phyloP scores from a whole-genome alignment of 768 basidiomycete species.

The Tephrocybe sp. region DNA sequence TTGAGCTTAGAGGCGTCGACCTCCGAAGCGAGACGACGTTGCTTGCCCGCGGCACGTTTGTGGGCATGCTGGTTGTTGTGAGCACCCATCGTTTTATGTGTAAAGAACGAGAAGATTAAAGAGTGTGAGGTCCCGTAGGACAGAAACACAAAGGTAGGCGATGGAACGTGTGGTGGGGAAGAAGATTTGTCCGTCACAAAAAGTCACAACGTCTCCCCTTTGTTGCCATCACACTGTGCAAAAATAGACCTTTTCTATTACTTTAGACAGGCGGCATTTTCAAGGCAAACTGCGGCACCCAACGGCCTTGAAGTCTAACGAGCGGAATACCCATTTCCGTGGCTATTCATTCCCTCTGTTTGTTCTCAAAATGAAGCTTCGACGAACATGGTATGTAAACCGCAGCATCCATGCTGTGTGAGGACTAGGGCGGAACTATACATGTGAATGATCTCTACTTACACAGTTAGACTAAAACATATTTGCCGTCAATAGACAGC shows the following conservation, averaged over 20 bases:
- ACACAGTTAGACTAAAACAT: too few relatives aligned
- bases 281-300: too few relatives aligned
- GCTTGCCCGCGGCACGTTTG: slow-evolving; percentile 18
- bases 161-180: slow-evolving; percentile 2
- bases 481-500: too few relatives aligned
- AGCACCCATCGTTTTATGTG: slow-evolving; percentile 12
- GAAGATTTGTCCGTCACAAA: slow-evolving; percentile 13
- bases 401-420: too few relatives aligned
- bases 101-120: slow-evolving; percentile 20
- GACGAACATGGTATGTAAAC: too few relatives aligned
- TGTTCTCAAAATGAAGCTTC: too few relatives aligned
- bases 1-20: slow-evolving; percentile 12
- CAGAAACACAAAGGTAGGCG: slow-evolving; percentile 1
- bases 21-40: slow-evolving; percentile 18
- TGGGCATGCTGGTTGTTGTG: slow-evolving; percentile 10
- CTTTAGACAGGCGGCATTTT: too few relatives aligned
- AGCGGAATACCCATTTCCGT: too few relatives aligned
- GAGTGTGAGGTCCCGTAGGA: slow-evolving; percentile 22
- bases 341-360: too few relatives aligned
- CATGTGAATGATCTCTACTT: too few relatives aligned
- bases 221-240: slow-evolving; percentile 6
- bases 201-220: slow-evolving; percentile 7
- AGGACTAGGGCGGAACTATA: too few relatives aligned
- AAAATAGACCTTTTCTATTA: not conserved
- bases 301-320: too few relatives aligned